Base-by-base conservation (phyloP, 164 flowering plant genomes). In the Nymphaea thermarum region DNA sequence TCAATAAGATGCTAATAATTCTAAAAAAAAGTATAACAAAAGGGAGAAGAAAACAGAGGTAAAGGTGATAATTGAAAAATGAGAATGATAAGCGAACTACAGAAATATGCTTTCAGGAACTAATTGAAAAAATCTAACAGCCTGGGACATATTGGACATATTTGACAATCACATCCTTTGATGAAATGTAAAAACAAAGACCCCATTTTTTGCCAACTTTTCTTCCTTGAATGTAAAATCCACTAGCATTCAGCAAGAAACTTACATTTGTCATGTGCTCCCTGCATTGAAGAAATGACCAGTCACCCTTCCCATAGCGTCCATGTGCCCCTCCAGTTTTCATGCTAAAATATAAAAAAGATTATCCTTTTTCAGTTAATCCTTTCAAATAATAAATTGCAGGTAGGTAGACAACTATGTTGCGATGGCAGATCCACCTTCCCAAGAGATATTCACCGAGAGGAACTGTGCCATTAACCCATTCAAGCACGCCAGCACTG, bases 401-500 rank as follows among this genome's bases (percentile, higher is more conserved):
- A 1, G 6, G 63, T 15, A 61, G 2, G 2, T 10, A 5, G 7
- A 45, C 5, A 10, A 45, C 11, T 45, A 45, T 45, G 15, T 61
- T 61, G 17, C 41, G 43, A 16, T 14, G 43, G 42, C 61, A n/a
- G 42, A 79, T 87, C 70, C 18, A 95, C 99, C 99, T 92, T 78
- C 98, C 99, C 62, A 86, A 68, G 67, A 95, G 98, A 81, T 91
- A 95, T 75, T 95, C 99, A 60, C 94, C 94, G 51, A 95, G 91
- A 64, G 99, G 99, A 62, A 92, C 71, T 45, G 99, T 95, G 61
- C 98, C 96, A 80, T 88, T 77, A 44, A 95, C 99, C 99, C 99
- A 95, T 79, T 95, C 99, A 76, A 91, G 89, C 66, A 95, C 93
- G 71, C 99, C 99, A 73, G 99, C 99, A 87, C 99, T 95, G 6